These are phyloP conservation scores for Moesziomyces globuligerus DNA, from an alignment of 1,284 basidiomycete genomes.

Conservation along the genomic window DNA sequence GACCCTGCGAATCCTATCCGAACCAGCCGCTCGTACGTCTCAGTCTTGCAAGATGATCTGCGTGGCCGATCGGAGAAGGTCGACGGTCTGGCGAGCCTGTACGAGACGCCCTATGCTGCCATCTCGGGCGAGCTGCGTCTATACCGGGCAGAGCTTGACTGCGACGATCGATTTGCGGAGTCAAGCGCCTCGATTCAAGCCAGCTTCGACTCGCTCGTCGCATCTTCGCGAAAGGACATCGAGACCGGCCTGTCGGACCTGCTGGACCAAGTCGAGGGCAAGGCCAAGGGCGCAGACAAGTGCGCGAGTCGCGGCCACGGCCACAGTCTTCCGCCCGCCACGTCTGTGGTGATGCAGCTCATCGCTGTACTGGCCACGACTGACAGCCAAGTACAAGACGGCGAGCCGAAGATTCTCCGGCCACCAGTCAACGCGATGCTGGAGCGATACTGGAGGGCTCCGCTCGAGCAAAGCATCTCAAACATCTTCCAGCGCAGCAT, in stretches of 20 bases:
- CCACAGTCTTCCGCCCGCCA: constrained; percentile 3
- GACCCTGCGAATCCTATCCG: background rate
- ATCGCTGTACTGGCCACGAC: constrained; percentile 18
- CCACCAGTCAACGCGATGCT: constrained; percentile 16
- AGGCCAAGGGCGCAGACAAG: background rate
- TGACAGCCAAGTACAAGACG: background rate
- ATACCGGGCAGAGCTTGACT: constrained; percentile 22
- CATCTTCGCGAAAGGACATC: constrained; percentile 12
- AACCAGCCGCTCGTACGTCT: constrained; percentile 11
- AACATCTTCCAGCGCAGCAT: background rate
- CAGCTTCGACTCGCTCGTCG: constrained; percentile 17
- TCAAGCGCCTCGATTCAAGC: constrained; percentile 16
- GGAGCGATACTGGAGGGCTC: constrained; percentile 27
- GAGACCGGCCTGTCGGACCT: constrained; percentile 12
- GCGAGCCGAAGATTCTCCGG: background rate
- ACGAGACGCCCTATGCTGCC: constrained; percentile 17
- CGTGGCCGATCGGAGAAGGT: constrained; percentile 28
- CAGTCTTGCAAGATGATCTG: constrained; percentile 21
- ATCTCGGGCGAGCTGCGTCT: constrained; percentile 14
- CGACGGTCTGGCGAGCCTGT: constrained; percentile 24
- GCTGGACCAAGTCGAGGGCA: constrained; percentile 11
- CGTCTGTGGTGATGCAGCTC: constrained; percentile 15
- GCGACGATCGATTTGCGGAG: constrained; percentile 11
- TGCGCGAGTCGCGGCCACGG: background rate
- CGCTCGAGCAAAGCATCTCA: constrained; percentile 17